Evolutionary conservation across 1,139 yeast genomes (phyloP), one percentile per base, ranked within the genome.

Genomic region (Diutina siamensis): DNA sequence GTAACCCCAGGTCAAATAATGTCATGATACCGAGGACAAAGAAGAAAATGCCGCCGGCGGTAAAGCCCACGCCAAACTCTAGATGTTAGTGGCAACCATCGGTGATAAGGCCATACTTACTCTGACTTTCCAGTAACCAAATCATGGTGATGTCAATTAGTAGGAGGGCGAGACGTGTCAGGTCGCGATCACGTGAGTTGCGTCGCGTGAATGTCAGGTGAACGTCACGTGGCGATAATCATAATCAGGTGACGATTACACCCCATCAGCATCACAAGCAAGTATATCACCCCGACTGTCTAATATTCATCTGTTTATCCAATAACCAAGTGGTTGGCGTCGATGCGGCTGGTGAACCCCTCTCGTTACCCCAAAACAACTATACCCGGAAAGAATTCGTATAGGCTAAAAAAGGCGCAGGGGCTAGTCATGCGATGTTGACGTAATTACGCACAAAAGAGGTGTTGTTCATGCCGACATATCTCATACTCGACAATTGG

Each of bases 31-130:
- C 98, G 35, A 89, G 68, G 8, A 86, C 60, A 62, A 92, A 84
- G 60, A 87, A 83, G 44, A 85, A 62, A 48, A 83, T 75, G 49
- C 92, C 97, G 25, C 84, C 85, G 22, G 95, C 89, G 13, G 96
- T 86, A 70, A 89, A 84, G 9, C 88, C 96, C 25, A 87, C 97
- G 28, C 98, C 98, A 57, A 82, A 82, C 63, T 88, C 95, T 86
- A 53, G 20, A 8, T 28, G 44, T 41, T 35, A 36, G 45, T 61
- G 9, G 25, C 7, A 19, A 9, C 12, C 15, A 8, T 3, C 19
- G n/a, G 40, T 4, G 7, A 9, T 35, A 1, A n/a, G 5, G 15
- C n/a, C 4, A 17, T 10, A 76, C 85, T 51, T 71, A 81, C 88
- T 83, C 57, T 84, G 94, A 54, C 80, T 65, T 57, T 83, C 92